Conservation (phyloP, 108 stramenopile species). For the Craspedostauros australis region DNA sequence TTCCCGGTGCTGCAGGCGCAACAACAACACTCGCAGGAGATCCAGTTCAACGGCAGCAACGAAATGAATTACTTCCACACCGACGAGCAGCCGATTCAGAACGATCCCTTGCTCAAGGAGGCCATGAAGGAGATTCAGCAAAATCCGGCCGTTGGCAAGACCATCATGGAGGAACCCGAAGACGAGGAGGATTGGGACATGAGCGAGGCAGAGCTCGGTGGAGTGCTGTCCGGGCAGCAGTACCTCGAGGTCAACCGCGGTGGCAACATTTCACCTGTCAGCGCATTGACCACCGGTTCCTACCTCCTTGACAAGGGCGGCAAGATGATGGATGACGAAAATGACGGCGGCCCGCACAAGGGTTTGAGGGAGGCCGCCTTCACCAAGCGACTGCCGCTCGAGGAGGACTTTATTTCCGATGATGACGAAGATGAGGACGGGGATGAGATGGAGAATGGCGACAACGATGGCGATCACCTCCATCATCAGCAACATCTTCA, state of each 20-base stretch:
- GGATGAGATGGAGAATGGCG: too few species aligned
- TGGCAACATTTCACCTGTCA: constrained; percentile 14
- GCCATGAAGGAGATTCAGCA: constrained; percentile 11
- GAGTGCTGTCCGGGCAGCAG: too few species aligned
- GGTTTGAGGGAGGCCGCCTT: constrained; percentile 1
- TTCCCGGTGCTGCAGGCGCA: background rate
- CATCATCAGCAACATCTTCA: too few species aligned
- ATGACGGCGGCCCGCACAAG: constrained; percentile 5
- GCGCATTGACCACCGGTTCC: constrained; percentile 12
- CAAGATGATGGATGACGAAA: background rate
- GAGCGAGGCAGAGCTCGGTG: too few species aligned
- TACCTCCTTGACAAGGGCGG: background rate
- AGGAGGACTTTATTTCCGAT: constrained; percentile 22
- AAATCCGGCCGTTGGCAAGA: constrained; percentile 7
- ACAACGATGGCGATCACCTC: too few species aligned
- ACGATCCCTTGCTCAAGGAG: constrained; percentile 13
- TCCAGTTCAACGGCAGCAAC: background rate
- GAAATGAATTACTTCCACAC: background rate
- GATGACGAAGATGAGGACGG: too few species aligned
- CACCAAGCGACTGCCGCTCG: constrained; percentile 8
- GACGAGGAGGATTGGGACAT: constrained; percentile 13
- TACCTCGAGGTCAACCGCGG: too few species aligned
- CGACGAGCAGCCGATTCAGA: background rate
- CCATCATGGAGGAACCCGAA: constrained; percentile 4
- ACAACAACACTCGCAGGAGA: background rate